A percentile compares a stretch with the other conserved stretches of the same genome.
Evolutionary conservation across 805 yeast genomes (phyloP).

Genomic region (Saturnispora zaruensis): DNA sequence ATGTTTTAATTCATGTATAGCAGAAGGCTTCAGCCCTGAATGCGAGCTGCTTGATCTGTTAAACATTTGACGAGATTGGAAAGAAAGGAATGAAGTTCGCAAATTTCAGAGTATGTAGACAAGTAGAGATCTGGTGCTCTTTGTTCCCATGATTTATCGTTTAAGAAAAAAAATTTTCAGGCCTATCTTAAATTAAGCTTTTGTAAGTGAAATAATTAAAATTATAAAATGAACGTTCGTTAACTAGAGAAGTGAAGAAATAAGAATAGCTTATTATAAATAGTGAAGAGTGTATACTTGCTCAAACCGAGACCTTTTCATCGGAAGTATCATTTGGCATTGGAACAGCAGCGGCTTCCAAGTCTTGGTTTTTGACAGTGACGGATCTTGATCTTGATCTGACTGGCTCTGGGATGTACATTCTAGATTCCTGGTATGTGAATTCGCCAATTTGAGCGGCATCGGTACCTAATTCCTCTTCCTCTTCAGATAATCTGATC

Average conservation of each 20-base stretch:
- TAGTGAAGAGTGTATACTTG: background rate
- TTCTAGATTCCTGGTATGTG: slow-evolving; percentile 59
- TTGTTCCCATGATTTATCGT: background rate
- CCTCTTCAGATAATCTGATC: slow-evolving; percentile 76
- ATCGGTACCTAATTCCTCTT: slow-evolving; percentile 84
- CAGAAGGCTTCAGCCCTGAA: background rate
- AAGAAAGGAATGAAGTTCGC: background rate
- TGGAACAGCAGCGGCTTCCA: slow-evolving; percentile 25
- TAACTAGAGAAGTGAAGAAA: background rate
- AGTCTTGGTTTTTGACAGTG: slow-evolving; percentile 15
- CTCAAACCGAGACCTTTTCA: slow-evolving; percentile 18
- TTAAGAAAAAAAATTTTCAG: background rate
- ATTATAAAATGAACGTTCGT: background rate
- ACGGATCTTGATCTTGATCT: slow-evolving; percentile 31
- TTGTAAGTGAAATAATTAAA: background rate
- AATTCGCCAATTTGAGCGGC: slow-evolving; percentile 85
- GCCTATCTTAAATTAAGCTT: too few species aligned
- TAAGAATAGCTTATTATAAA: background rate
- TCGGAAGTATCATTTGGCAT: slow-evolving; percentile 14
- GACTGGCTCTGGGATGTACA: slow-evolving; percentile 69
- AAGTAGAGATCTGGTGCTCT: background rate
- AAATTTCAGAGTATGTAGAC: background rate
- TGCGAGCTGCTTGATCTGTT: background rate
- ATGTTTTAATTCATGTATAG: background rate
- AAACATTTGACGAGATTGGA: background rate